Evolutionary conservation across 176 grass and related monocot species (phyloP), one percentile per base, ranked within the genome.

Genomic region (Triticum monococcum): DNA sequence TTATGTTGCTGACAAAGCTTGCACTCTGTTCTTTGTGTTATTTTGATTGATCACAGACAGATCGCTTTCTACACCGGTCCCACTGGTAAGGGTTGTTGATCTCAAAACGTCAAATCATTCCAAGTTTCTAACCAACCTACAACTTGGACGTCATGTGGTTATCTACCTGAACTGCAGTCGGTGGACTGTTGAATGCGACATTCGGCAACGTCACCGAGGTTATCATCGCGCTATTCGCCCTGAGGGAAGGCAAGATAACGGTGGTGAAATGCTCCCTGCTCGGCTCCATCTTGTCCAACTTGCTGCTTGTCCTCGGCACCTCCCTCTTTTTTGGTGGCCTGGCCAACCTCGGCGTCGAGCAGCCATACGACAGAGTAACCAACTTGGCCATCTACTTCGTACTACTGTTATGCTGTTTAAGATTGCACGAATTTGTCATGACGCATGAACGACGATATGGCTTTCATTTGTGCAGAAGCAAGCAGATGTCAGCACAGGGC

Each of bases 191-290:
- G 84, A 98, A 95, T 85, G 96, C 96, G 60, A 98, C 96, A 52
- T 98, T 94, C 81, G 96, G 96, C 45, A 98, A 98, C n/a, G 93
- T 92, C 4, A 98, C 91, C 0, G 96, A 98, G 68, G 85, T 95
- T 38, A 95, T 98, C 73, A 98, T 98, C 43, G 89, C 96, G 8
- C 9, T 95, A 26, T 98, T 98, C 26, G 96, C 96, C 16, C 81
- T 98, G 62, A 70, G 71, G 3, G 41, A 87, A 48, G 91, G 96
- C 71, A 84, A 93, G 64, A 92, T 98, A 13, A 86, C 90, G 12
- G 96, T 98, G 73, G 93, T 98, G 60, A 98, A 95, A 84, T 95
- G 88, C 78, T 94, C 96, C 30, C 83, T 98, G 18, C 86, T 98
- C 2, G 96, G 96, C 67, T 98, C 96, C 37, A 69, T 98, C 59